Evolutionary conservation across 2,329 filamentous ascomycete species (phyloP).

Genomic region (Talaromyces sp.): DNA sequence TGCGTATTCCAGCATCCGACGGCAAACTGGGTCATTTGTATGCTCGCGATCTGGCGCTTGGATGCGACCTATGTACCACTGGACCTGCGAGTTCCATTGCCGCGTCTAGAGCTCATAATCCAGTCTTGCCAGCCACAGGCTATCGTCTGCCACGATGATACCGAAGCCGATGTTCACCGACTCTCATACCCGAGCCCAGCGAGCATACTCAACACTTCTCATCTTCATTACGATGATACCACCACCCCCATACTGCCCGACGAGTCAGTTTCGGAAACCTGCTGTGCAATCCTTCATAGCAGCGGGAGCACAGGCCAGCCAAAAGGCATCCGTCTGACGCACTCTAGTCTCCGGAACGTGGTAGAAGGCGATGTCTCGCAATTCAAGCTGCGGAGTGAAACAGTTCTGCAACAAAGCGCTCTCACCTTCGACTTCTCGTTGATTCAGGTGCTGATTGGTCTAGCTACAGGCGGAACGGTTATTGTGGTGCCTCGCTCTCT

Average conservation of each 20-base stretch:
- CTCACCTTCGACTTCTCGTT: slow-evolving; percentile 16
- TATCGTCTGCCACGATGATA: too few species aligned
- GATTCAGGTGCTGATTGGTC: slow-evolving; percentile 17
- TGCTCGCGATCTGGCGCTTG: slow-evolving; percentile 34
- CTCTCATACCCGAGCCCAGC: too few species aligned
- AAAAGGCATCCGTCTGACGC: slow-evolving; percentile 32
- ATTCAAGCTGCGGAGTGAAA: slow-evolving; percentile 10
- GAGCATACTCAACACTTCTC: too few species aligned
- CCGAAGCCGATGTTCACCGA: too few species aligned
- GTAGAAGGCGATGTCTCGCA: slow-evolving; percentile 16
- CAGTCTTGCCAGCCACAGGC: slow-evolving; percentile 24
- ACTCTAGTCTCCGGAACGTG: slow-evolving; percentile 20
- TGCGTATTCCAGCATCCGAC: too few species aligned
- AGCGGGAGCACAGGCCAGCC: slow-evolving; percentile 27
- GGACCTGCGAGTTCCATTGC: slow-evolving; percentile 30
- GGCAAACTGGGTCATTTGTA: slow-evolving; percentile 27
- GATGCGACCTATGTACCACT: slow-evolving; percentile 37
- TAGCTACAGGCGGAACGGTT: not conserved
- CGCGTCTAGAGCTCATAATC: slow-evolving; percentile 29
- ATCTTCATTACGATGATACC: too few species aligned
- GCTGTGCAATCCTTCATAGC: slow-evolving; percentile 30
- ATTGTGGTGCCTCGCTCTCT: too few species aligned
- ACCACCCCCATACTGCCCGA: too few species aligned
- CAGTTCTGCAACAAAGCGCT: slow-evolving; percentile 17
- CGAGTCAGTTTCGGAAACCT: too few species aligned